A percentile compares a stretch with the other conserved stretches of the same genome.
These are phyloP conservation scores for bread wheat (Triticum aestivum) DNA, from an alignment of 176 grass and related monocot genomes.

Conservation along the genomic window DNA sequence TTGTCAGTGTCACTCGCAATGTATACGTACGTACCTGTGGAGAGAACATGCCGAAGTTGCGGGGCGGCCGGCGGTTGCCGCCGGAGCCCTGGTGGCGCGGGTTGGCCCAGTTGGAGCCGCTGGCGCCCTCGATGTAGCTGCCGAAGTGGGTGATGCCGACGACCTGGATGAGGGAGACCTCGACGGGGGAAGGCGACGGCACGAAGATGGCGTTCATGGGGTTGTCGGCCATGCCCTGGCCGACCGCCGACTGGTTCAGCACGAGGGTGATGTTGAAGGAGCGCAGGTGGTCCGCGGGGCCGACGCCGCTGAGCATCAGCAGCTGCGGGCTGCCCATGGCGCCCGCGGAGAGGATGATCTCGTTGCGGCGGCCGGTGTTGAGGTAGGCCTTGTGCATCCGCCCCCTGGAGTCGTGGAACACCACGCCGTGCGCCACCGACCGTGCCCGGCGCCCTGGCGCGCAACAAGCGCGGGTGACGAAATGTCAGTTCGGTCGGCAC, in stretches of 20 bases:
- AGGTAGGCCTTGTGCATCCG: conserved; percentile 63
- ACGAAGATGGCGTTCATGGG: conserved; percentile 78
- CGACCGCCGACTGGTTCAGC: conserved; percentile 52
- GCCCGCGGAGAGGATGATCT: conserved; percentile 69
- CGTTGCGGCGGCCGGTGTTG: conserved; percentile 39
- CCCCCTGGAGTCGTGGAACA: conserved; percentile 59
- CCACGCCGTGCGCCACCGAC: conserved; percentile 62
- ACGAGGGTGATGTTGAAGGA: conserved; percentile 66
- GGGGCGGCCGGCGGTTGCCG: background rate
- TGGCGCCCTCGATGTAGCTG: conserved; percentile 78
- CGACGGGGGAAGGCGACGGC: conserved; percentile 62
- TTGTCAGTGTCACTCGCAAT: background rate
- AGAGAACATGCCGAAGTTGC: conserved; percentile 85
- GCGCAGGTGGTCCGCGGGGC: conserved; percentile 55
- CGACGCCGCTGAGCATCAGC: conserved; percentile 87
- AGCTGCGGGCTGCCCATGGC: conserved; percentile 82
- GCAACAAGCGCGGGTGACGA: background rate
- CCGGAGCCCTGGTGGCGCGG: background rate
- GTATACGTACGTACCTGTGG: conserved; percentile 46
- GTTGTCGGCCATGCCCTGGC: conserved; percentile 80
- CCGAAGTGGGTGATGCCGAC: conserved; percentile 67
- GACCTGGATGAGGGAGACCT: conserved; percentile 73
- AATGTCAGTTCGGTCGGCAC: background rate
- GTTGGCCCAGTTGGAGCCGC: conserved; percentile 56
- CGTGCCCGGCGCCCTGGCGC: conserved; percentile 17